Evolutionary conservation across 2,329 filamentous ascomycete species (phyloP).

Genomic region (Aspergillus eucalypticola): DNA sequence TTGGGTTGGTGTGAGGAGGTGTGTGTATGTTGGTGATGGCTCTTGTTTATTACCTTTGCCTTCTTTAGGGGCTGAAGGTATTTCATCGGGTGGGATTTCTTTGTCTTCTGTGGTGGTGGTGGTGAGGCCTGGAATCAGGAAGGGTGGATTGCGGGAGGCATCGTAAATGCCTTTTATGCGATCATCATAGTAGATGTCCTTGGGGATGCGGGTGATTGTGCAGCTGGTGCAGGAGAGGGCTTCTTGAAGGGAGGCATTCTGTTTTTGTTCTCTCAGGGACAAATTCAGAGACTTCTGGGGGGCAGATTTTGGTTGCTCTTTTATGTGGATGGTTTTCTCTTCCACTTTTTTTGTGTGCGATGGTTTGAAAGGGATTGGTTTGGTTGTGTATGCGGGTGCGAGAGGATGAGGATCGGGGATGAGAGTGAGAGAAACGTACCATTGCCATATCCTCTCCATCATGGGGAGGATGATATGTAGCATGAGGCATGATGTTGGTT

Average conservation of each 20-base stretch:
- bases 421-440: too few species aligned
- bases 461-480: too few species aligned
- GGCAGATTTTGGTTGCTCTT: neutral
- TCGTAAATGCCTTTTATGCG: conserved; percentile 21
- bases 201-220: conserved; percentile 16
- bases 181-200: conserved; percentile 19
- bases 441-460: too few species aligned
- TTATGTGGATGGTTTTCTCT: too few species aligned
- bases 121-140: conserved; percentile 4
- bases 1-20: neutral
- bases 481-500: too few species aligned
- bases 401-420: too few species aligned
- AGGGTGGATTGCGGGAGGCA: conserved; percentile 22
- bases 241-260: conserved; percentile 24
- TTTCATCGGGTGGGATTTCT: neutral
- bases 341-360: neutral
- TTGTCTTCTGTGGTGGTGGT: neutral
- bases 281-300: neutral
- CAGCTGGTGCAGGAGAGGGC: conserved; percentile 30
- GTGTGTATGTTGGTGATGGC: neutral
- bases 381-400: neutral
- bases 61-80: neutral
- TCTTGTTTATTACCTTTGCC: neutral
- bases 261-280: neutral
- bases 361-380: neutral